Evolutionary conservation across 1,284 basidiomycete genomes (phyloP).

Genomic region (Stygiomarasmius scandens): DNA sequence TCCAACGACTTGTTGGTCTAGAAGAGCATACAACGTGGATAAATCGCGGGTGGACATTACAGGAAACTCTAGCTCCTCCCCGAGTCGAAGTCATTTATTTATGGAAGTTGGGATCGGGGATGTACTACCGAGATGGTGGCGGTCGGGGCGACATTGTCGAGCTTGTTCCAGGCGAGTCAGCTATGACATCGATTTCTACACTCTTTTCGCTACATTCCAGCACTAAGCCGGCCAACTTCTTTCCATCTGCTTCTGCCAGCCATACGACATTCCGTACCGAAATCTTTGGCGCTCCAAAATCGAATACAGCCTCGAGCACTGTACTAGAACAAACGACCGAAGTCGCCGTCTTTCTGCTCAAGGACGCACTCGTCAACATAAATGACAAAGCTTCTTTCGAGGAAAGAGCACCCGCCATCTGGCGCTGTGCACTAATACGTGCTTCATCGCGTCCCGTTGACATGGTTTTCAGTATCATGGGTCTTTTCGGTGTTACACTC

Average conservation of each 20-base stretch:
- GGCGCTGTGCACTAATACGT: conserved; percentile 5
- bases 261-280: no score
- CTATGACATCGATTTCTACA: no score
- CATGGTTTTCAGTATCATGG: conserved; percentile 8
- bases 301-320: no score
- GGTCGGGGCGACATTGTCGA: not conserved
- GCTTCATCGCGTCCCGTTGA: conserved; percentile 7
- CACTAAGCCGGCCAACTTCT: no score
- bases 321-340: not conserved
- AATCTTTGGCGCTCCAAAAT: no score
- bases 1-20: not conserved
- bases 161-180: not conserved
- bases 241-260: no score
- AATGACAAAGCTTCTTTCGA: not conserved
- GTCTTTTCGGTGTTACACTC: not conserved
- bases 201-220: no score
- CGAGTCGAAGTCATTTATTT: not conserved
- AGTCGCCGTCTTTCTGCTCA: not conserved
- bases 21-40: conserved; percentile 3
- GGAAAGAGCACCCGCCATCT: not conserved
- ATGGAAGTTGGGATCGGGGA: not conserved
- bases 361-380: not conserved
- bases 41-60: conserved; percentile 4
- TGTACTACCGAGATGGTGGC: not conserved
- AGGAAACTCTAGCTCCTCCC: conserved; percentile 6